Evolutionary conservation across 495 filamentous ascomycete species (phyloP), one percentile per base, ranked within the genome.

Genomic region (Lasiosphaeria ovina): DNA sequence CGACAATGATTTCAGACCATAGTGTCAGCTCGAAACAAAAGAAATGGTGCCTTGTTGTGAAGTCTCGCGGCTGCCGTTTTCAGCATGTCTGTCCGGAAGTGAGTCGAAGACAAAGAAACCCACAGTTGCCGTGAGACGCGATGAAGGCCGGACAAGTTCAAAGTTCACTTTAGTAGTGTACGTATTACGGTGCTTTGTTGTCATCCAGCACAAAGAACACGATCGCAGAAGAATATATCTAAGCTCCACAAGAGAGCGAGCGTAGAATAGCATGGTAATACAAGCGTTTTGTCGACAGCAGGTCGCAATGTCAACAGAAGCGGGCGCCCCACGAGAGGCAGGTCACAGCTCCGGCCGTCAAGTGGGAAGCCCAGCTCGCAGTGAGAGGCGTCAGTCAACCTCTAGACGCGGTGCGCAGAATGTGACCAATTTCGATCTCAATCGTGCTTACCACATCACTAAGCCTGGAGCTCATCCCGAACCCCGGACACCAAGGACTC

Each of bases 351-450:
- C 24, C 24, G 24, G 24, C 24, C 24, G 24, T 24, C 24, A 24
- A 24, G 24, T 24, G 24, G 24, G 24, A 24, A 24, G 24, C 2
- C 24, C 24, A 24, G 24, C 24, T 24, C 24, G 24, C 24, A 0
- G 24, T 24, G 24, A 24, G 24, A 57, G 54, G 51, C 60, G 54
- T 35, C 51, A 34, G 31, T 62, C 60, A 3, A 34, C 60, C 0
- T 45, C 52, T 17, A 35, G 48, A 49, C 61, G 49, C 50, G 53
- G 24, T 50, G 51, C 40, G 10, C 48, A 6, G 17, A 60, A 60
- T 17, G 36, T 34, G 16, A 38, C 14, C 38, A 67, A 7, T 31
- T 69, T 69, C 17, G 24, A 51, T 24, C 54, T 38, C 0, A 69
- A 69, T 45, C 57, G 55, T 10, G 34, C 35, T 48, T 12, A 59